Base-by-base conservation (phyloP, 768 basidiomycete species). In the Pleurotus sapidus region DNA sequence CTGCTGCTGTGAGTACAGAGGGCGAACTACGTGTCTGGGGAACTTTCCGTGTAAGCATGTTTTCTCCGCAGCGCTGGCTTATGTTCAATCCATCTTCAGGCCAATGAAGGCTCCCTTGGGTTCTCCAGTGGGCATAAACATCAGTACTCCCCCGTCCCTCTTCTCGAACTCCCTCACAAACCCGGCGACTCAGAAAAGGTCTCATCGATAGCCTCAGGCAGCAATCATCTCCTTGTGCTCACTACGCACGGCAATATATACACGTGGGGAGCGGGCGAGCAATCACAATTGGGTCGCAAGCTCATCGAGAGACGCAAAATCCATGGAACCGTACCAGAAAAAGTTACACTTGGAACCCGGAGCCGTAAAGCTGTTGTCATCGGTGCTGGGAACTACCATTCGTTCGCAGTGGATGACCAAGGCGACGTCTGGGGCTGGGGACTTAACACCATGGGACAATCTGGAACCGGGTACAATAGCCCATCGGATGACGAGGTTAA, bases 381-480 rank as follows among this genome's bases (percentile, higher is more conserved):
- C 59, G 93, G 93, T 3, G 83, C 93, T 0, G 95, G 96, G 5
- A 80, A 81, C 51, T 91, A 86, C 71, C 89, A 92, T 65, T 95
- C 93, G 0, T 98, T 97, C 65, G 95, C 95, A 2, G 85, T 98
- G 57, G 89, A 94, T 68, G 83, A 89, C 53, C 74, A 78, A 5
- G 95, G 93, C 25, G 83, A 81, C 49, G 89, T 96, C 7, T 98
- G 88, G 87, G 93, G 85, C 11, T 98, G 96, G 96, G 96, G 96
- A n/a, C 77, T 95, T 58, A 97, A 98, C 70, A 91, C 77, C 71
- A 90, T 81, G 87, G 95, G 89, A 25, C 91, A 93, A 70, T 84
- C 84, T 1, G 91, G 90, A 30, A 86, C 88, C 0, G 81, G 80
- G 4, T 77, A 71, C 59, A 65, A 67, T 9, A 72, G 78, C 7